Evolutionary conservation across 2,329 filamentous ascomycete species (phyloP).

Genomic region (Coniochaeta hoffmannii): DNA sequence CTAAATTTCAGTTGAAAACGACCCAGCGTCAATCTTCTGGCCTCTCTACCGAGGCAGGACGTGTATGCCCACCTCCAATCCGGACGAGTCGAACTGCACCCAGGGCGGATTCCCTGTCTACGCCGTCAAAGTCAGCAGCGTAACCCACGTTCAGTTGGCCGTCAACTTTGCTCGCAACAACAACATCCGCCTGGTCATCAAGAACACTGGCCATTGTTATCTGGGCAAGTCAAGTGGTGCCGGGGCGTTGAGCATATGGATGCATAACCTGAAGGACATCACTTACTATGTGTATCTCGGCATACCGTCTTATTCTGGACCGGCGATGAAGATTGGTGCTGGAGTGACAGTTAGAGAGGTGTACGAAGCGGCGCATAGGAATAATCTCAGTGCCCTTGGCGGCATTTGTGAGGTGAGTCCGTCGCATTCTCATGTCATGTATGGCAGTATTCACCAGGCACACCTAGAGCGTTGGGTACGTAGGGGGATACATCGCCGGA

Average conservation of each 20-base stretch:
- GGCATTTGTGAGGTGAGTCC: slow-evolving; percentile 7
- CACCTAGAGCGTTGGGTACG: slow-evolving; percentile 26
- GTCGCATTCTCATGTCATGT: slow-evolving; percentile 1
- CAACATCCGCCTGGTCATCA: slow-evolving; percentile 42
- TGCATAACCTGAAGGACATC: slow-evolving; percentile 35
- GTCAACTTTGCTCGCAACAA: slow-evolving; percentile 32
- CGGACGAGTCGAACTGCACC: slow-evolving; percentile 18
- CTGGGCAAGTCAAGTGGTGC: slow-evolving; percentile 36
- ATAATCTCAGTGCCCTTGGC: slow-evolving; percentile 22
- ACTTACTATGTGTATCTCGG: slow-evolving; percentile 26
- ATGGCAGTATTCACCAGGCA: slow-evolving; percentile 38
- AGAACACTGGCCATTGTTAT: slow-evolving; percentile 41
- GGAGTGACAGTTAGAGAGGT: slow-evolving; percentile 27
- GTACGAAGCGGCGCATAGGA: slow-evolving; percentile 18
- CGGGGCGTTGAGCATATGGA: slow-evolving; percentile 41
- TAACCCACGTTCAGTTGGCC: slow-evolving; percentile 25
- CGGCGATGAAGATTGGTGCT: slow-evolving; percentile 28
- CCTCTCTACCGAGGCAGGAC: slow-evolving; percentile 8
- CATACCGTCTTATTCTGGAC: slow-evolving; percentile 22
- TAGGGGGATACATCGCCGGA: slow-evolving; percentile 43
- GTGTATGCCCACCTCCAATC: slow-evolving; percentile 7
- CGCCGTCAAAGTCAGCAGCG: slow-evolving; percentile 27
- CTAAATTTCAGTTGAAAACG: too few species aligned
- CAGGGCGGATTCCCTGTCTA: slow-evolving; percentile 26
- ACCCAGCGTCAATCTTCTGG: slow-evolving; percentile 29